Base-by-base conservation (phyloP, 2,329 filamentous ascomycete species). In the Gyromitra esculenta region DNA sequence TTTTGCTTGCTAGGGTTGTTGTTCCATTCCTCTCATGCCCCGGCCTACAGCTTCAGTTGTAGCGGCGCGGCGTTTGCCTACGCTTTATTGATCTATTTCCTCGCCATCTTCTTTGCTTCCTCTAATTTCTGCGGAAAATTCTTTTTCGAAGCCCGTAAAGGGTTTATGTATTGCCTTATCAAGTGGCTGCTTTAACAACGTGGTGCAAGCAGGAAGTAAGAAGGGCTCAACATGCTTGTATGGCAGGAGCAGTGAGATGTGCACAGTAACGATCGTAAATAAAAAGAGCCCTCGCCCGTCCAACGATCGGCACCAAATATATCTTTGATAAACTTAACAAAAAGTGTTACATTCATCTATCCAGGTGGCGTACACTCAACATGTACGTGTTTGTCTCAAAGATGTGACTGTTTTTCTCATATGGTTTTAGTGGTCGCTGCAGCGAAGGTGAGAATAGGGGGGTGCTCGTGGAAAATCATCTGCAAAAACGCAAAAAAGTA, bases 121-220 rank as follows among this genome's bases (percentile, higher is more conserved):
- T n/a, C 21, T 2, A 5, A 25, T 21, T 18, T 73, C 39, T 9
- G 67, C 41, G 25, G 31, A 41, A 35, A 43, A 73, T 35, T 62
- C 71, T 37, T 66, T 60, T 31, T 67, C 35, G 8, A 68, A 41
- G 13, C 54, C 43, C 35, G 67, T 73, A 59, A 67, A 67, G n/a
- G 54, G 71, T 43, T 73, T 67, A 60, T 73, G 67, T 2, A 67
- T 21, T 5, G 70, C 71, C 41, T 67, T n/a, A 54, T 73, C 63
- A 5, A 73, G 67, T 5, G 63, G 71, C 35, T 68, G 54, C 4
- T 54, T 62, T 5, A 73, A n/a, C 13, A 31, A 18, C 31, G 54
- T 62, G 0, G 63, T 73, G 1, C 63, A 31, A 8, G 63, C 54
- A 37, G 63, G 63, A 18, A 68, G 54, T 13, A 73, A 25, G 15